Conservation (phyloP, 257 asterid genomes). For the Solanum rostratum region DNA sequence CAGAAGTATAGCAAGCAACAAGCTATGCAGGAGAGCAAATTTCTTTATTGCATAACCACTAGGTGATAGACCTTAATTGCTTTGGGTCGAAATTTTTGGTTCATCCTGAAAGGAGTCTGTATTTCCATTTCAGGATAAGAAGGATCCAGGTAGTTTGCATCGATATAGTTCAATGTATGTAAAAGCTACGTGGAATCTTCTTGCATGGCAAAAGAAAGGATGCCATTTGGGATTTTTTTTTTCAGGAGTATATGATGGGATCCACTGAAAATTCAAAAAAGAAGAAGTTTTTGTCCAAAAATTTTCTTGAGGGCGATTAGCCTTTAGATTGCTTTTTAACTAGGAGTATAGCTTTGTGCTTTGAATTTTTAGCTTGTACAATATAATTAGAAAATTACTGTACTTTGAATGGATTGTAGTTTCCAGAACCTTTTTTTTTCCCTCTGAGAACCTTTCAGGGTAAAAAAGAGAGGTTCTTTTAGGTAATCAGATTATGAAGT, state of each 20-base stretch:
- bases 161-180: background rate
- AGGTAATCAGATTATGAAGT: too few relatives aligned
- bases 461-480: too few relatives aligned
- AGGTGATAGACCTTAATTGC: constrained; percentile 7
- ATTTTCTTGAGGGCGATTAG: background rate
- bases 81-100: constrained; percentile 26
- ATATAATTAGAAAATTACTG: background rate
- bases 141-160: background rate
- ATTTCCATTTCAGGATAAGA: background rate
- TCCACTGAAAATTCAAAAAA: background rate
- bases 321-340: background rate
- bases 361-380: background rate
- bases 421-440: too few relatives aligned
- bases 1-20: constrained; percentile 23
- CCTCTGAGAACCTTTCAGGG: too few relatives aligned
- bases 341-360: background rate
- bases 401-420: background rate
- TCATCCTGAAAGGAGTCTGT: background rate
- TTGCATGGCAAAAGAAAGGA: background rate
- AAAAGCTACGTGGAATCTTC: background rate
- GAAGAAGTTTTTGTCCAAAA: background rate
- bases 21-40: constrained; percentile 3
- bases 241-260: background rate
- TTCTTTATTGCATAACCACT: background rate
- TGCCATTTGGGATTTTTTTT: background rate